Evolutionary conservation across 352 stramenopile genomes (phyloP).

Genomic region (Globisporangium yorkense): DNA sequence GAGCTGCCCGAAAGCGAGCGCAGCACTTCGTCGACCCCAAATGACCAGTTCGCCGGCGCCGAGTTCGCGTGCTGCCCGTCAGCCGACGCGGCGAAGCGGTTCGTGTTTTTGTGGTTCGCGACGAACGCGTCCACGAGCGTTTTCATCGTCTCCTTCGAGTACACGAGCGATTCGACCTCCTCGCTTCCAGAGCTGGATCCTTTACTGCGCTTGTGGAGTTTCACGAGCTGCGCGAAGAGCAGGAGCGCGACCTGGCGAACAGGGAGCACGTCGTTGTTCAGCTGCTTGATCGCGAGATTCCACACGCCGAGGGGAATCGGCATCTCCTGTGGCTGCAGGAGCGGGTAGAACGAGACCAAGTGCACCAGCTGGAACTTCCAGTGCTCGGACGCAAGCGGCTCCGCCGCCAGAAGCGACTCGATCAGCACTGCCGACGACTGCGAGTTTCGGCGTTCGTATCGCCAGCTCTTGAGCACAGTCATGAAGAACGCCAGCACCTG

Average conservation of each 20-base stretch:
- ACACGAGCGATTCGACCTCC: conserved; percentile 28
- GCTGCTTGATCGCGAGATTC: conserved; percentile 41
- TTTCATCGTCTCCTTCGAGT: conserved; percentile 36
- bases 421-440: conserved; percentile 17
- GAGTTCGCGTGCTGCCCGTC: conserved; percentile 65
- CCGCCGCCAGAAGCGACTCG: conserved; percentile 24
- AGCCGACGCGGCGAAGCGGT: conserved; percentile 52
- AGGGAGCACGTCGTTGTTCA: conserved; percentile 56
- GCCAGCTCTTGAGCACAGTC: conserved; percentile 41
- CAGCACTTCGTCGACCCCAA: conserved; percentile 63
- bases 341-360: conserved; percentile 57
- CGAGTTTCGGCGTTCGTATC: conserved; percentile 28
- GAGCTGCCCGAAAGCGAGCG: conserved; percentile 37
- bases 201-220: conserved; percentile 27
- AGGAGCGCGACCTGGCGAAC: conserved; percentile 51
- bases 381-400: conserved; percentile 39
- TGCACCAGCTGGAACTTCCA: conserved; percentile 81
- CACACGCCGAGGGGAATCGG: conserved; percentile 38
- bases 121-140: conserved; percentile 36
- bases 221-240: conserved; percentile 47
- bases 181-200: background rate
- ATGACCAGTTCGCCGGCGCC: conserved; percentile 67
- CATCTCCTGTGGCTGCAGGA: conserved; percentile 40
- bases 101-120: conserved; percentile 59
- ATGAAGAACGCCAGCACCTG: conserved; percentile 54